phyloP scores from a whole-genome alignment of 306 rosid species.

The Vachellia pachyceras region DNA sequence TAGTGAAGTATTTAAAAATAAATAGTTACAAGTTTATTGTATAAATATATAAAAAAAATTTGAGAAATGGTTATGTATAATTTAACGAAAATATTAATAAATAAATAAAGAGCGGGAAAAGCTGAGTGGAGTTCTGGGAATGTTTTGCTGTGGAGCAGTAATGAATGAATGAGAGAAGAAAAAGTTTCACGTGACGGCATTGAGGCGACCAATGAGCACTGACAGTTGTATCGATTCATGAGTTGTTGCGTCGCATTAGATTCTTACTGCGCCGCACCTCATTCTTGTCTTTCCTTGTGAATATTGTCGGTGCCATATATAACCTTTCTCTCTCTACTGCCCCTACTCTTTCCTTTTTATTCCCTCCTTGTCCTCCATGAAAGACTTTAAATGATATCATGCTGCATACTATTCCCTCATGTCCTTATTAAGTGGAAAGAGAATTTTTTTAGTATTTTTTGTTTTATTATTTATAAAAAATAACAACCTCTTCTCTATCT shows the following conservation, averaged over 20 bases:
- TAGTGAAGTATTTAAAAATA: too few species aligned
- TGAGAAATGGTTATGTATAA: too few species aligned
- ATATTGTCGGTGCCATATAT: not conserved
- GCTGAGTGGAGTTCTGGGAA: not conserved
- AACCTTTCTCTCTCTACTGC: not conserved
- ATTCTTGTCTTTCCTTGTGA: not conserved
- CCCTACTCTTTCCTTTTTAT: not conserved
- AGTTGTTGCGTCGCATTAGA: not conserved
- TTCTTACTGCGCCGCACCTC: not conserved
- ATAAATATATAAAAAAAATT: too few species aligned
- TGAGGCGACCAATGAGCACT: not conserved
- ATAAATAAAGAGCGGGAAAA: not conserved
- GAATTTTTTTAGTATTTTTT: too few species aligned
- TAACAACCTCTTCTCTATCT: too few species aligned
- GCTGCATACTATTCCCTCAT: too few species aligned
- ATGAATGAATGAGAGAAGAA: not conserved
- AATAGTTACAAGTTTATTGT: too few species aligned
- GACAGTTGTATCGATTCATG: not conserved
- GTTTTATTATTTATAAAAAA: too few species aligned
- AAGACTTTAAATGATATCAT: too few species aligned
- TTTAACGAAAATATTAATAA: too few species aligned
- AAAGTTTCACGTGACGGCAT: not conserved
- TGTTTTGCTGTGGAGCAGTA: not conserved
- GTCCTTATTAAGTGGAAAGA: too few species aligned
- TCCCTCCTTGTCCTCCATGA: slow-evolving; percentile 11